Evolutionary conservation across 1,139 yeast species (phyloP).

Genomic region (Blastobotrys malaysiensis): DNA sequence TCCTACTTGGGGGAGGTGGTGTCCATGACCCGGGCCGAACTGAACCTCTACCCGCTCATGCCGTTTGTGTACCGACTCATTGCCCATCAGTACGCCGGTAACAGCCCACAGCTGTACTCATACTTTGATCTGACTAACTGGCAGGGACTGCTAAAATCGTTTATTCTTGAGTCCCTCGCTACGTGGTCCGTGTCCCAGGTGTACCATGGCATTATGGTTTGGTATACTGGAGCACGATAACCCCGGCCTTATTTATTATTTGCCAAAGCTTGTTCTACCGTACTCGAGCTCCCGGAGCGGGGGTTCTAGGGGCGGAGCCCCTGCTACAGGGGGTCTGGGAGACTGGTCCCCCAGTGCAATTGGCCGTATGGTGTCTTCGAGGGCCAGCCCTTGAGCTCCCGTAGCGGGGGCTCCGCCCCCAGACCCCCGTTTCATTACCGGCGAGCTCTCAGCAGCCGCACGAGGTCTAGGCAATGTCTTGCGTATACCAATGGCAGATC

Average conservation of each 20-base stretch:
- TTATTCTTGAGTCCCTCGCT: background rate
- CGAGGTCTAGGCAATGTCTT: too few species aligned
- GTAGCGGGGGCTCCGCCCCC: too few species aligned
- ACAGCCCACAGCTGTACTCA: background rate
- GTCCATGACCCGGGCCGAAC: background rate
- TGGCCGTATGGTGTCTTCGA: too few species aligned
- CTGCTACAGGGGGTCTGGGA: too few species aligned
- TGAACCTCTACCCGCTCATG: background rate
- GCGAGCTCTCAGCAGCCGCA: too few species aligned
- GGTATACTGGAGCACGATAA: background rate
- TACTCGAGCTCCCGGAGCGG: too few species aligned
- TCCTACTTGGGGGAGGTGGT: background rate
- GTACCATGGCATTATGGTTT: background rate
- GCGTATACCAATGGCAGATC: too few species aligned
- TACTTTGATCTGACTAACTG: background rate
- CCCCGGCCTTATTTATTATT: background rate
- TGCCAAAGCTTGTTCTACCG: too few species aligned
- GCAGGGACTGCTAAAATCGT: background rate
- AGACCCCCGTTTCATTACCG: too few species aligned
- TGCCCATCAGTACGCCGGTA: background rate
- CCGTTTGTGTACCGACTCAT: background rate
- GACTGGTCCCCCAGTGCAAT: too few species aligned
- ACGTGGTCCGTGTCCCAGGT: background rate
- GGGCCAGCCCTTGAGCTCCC: too few species aligned
- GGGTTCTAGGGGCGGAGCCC: too few species aligned